Evolutionary conservation across 495 filamentous ascomycete genomes (phyloP), one percentile per base, ranked within the genome.

Genomic region (Penicillium simplicissimum): DNA sequence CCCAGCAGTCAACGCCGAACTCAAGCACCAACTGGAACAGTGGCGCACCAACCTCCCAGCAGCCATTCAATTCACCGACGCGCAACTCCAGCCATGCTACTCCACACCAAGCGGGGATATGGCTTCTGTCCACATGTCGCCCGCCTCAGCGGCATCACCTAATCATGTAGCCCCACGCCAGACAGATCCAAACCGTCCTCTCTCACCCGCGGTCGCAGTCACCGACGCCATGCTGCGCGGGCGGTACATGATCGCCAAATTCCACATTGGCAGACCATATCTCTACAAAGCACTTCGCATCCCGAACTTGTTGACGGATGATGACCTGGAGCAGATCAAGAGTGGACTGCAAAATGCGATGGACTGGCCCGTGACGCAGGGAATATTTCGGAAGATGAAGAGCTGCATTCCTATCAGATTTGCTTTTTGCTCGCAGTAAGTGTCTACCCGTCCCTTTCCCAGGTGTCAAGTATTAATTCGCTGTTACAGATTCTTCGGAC

Each of bases 181-280:
- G 23, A 40, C 55, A 42, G 65, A 70, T 45, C 58, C 66, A n/a
- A 67, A 55, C 54, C 71, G 67, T 0, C 74, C 76, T 19, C 52
- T 72, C 8, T 74, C 77, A 8, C 76, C 77, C 1, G 77, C 77
- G 40, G 62, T 70, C 42, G 77, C 77, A 57, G 71, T 81, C 14
- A 74, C 77, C 45, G 78, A 81, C 55, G 76, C 78, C 47, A 81
- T 81, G 78, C 75, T 81, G 9, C 73, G 71, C 13, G 78, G 77
- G 21, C 71, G 78, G 2, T 72, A 77, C 62, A 73, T 71, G 66
- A 81, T 81, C 55, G 77, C 76, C 23, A 77, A 77, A 36, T 81
- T 81, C 69, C 78, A 81, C 67, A 81, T 81, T 59, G 74, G 78
- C 57, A 74, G 78, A 25, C 78, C 78, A 37, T 81, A 81, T 53